phyloP scores from a whole-genome alignment of 2,329 filamentous ascomycete species.

The Exophiala alcalophila region DNA sequence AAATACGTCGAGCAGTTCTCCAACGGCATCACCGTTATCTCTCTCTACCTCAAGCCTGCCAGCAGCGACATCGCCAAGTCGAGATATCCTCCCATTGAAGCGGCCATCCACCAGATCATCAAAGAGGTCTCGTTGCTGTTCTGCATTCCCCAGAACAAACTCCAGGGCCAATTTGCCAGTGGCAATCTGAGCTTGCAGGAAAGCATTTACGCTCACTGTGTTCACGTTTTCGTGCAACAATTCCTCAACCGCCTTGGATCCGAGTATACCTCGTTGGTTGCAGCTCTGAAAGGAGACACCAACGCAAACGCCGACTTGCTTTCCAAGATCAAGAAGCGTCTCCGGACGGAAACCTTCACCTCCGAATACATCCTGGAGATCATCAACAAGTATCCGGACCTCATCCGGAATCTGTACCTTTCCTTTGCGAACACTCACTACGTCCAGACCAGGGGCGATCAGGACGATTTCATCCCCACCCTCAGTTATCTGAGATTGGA shows the following conservation, averaged over 20 bases:
- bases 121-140: slow-evolving; percentile 97
- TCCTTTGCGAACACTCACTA: slow-evolving; percentile 88
- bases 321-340: slow-evolving; percentile 89
- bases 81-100: slow-evolving; percentile 75
- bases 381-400: slow-evolving; percentile 81
- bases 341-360: slow-evolving; percentile 95
- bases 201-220: slow-evolving; percentile 93
- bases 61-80: slow-evolving; percentile 54
- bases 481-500: slow-evolving; percentile 65
- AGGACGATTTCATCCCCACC: slow-evolving; percentile 68
- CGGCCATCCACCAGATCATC: slow-evolving; percentile 97
- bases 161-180: slow-evolving; percentile 82
- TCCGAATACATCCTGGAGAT: slow-evolving; percentile 98
- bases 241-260: slow-evolving; percentile 93
- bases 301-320: slow-evolving; percentile 82
- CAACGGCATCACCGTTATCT: slow-evolving; percentile 96
- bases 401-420: slow-evolving; percentile 84
- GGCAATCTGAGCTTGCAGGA: slow-evolving; percentile 90
- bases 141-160: slow-evolving; percentile 96
- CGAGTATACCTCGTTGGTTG: slow-evolving; percentile 83
- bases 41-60: slow-evolving; percentile 81
- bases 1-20: slow-evolving; percentile 99
- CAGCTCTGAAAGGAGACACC: slow-evolving; percentile 76
- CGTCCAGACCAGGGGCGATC: slow-evolving; percentile 61
- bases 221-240: slow-evolving; percentile 96